Base-by-base conservation (phyloP, 805 yeast species). In the Wickerhamiella allomyrinae region DNA sequence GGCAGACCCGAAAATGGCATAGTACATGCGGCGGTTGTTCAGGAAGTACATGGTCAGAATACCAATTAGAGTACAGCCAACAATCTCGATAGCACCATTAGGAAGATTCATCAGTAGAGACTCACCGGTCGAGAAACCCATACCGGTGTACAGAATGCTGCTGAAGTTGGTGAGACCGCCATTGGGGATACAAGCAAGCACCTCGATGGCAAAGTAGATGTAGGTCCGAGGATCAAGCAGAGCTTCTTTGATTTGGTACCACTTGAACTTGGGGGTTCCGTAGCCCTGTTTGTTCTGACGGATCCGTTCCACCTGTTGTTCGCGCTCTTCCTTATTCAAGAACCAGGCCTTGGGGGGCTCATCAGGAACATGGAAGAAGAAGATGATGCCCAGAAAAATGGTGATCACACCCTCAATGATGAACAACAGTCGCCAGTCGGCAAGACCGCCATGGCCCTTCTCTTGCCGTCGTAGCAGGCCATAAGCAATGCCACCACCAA, bases 341-440 rank as follows among this genome's bases (percentile, higher is more conserved):
- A 67, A 66, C 65, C 71, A 66, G 3, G 76, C 74, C 20, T 58
- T 56, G 17, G 45, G 46, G 37, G 82, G 82, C 25, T 61, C 56
- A 48, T 74, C 77, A 11, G 82, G 81, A 24, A 78, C 38, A 23
- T 42, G 48, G 29, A 58, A 23, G 15, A 44, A 19, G 23, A 49
- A 35, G 7, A 48, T 29, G 7, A 53, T 19, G 2, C 60, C 60
- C 29, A 66, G 45, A 19, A 68, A 20, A 17, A 74, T 58, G 0
- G 81, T 72, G 29, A 72, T 54, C 11, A 74, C 69, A 39, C 81
- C 84, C 42, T 71, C 65, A 39, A 75, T 69, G 29, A 76, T 67
- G 57, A 68, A 70, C 43, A 75, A 67, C 14, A 76, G 53, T 50
- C 71, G 69, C 80, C 82, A 78, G 14, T 60, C 58, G 2, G 55